A percentile compares a stretch with the other conserved stretches of the same genome.
These are phyloP conservation scores for Cyclanthera cordifolia DNA, from an alignment of 306 rosid species.

Conservation along the genomic window DNA sequence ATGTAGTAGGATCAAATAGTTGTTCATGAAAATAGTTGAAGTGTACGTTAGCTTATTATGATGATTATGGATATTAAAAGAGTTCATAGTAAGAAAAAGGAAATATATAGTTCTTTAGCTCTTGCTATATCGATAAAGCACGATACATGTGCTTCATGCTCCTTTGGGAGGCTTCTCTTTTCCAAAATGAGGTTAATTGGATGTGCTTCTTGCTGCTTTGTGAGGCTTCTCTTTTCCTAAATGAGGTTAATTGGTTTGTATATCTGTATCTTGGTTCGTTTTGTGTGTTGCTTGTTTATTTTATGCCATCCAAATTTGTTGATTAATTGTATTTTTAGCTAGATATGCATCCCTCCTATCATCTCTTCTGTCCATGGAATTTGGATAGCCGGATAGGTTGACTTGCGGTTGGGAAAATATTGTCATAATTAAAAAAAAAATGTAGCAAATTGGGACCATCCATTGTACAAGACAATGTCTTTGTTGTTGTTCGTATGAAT, in stretches of 20 bases:
- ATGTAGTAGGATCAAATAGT: too few relatives aligned
- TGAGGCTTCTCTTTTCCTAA: background rate
- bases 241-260: background rate
- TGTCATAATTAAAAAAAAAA: background rate
- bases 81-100: too few relatives aligned
- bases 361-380: background rate
- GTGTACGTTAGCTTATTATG: too few relatives aligned
- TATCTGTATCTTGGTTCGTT: background rate
- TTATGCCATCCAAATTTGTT: background rate
- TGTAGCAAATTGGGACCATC: background rate
- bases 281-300: background rate
- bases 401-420: background rate
- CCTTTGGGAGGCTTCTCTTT: background rate
- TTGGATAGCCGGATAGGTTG: too few relatives aligned
- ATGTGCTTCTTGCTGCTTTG: background rate
- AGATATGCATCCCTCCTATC: background rate
- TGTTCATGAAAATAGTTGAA: too few relatives aligned
- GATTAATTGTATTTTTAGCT: background rate
- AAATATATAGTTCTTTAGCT: too few relatives aligned
- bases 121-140: background rate
- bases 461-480: background rate
- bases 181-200: background rate
- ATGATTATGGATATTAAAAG: too few relatives aligned
- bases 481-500: too few relatives aligned
- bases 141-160: background rate